Evolutionary conservation across 2,329 filamentous ascomycete genomes (phyloP).

Genomic region (Talaromyces sp.): DNA sequence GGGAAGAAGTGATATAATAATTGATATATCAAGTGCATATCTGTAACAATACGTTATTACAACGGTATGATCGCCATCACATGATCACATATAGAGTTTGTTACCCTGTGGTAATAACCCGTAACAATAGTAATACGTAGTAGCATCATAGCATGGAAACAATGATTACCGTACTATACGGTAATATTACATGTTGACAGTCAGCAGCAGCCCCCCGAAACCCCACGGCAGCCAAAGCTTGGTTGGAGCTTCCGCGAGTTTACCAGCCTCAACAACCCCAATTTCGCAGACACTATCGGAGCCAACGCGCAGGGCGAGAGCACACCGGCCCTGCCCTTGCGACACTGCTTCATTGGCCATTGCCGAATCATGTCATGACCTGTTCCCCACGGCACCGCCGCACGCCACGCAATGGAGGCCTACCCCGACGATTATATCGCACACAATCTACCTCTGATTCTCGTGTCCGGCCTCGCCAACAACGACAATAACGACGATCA

Average conservation of each 20-base stretch:
- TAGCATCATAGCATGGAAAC: no score
- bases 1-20: background rate
- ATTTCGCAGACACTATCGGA: background rate
- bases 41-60: background rate
- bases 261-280: background rate
- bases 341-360: background rate
- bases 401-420: conserved; percentile 40
- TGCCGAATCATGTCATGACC: background rate
- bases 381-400: conserved; percentile 11
- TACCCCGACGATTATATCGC: conserved; percentile 64
- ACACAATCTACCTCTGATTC: conserved; percentile 79
- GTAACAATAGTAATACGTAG: no score
- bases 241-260: background rate
- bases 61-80: background rate
- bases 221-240: background rate
- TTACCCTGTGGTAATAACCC: background rate
- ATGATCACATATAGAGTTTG: background rate
- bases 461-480: conserved; percentile 69
- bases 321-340: background rate
- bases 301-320: background rate
- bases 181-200: background rate
- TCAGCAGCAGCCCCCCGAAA: background rate
- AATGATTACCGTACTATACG: background rate
- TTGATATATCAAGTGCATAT: no score
- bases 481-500: conserved; percentile 14